A percentile compares a stretch with the other conserved stretches of the same genome.
Evolutionary conservation across 129 eudicot species (phyloP).

Genomic region (Flaveria brownii): DNA sequence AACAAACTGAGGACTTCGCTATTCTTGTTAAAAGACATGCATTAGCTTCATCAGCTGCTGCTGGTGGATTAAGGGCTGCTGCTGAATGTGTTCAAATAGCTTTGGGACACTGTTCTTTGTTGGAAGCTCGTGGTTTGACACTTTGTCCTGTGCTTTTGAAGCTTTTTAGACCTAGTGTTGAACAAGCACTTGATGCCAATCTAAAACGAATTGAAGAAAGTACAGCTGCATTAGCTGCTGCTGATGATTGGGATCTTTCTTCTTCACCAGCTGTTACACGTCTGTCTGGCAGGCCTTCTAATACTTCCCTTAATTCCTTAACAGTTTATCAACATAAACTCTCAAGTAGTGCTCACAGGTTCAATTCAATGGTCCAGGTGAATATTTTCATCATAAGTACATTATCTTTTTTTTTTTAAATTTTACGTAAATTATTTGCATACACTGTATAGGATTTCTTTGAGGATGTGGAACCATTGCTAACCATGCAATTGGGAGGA

Average conservation of each 20-base stretch:
- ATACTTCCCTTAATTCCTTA: constrained; percentile 48
- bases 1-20: constrained; percentile 82
- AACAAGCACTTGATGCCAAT: constrained; percentile 97
- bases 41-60: constrained; percentile 98
- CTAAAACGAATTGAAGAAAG: constrained; percentile 92
- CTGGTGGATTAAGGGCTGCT: constrained; percentile 98
- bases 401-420: not conserved
- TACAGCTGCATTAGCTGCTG: constrained; percentile 97
- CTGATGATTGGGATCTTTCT: constrained; percentile 96
- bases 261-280: constrained; percentile 61
- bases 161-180: constrained; percentile 96
- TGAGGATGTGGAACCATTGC: constrained; percentile 92
- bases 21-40: constrained; percentile 91
- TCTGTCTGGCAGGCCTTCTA: constrained; percentile 67
- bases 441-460: constrained; percentile 72
- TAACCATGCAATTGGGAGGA: constrained; percentile 95
- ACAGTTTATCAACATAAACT: constrained; percentile 65
- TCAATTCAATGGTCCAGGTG: constrained; percentile 96
- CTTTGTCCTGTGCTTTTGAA: constrained; percentile 92
- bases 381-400: not conserved
- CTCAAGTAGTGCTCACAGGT: constrained; percentile 96
- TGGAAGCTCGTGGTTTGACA: constrained; percentile 90
- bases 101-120: constrained; percentile 88
- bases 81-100: constrained; percentile 99
- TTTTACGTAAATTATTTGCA: constrained; percentile 13